phyloP scores from a whole-genome alignment of 139 green algal species.

The Asterochloris sp. region DNA sequence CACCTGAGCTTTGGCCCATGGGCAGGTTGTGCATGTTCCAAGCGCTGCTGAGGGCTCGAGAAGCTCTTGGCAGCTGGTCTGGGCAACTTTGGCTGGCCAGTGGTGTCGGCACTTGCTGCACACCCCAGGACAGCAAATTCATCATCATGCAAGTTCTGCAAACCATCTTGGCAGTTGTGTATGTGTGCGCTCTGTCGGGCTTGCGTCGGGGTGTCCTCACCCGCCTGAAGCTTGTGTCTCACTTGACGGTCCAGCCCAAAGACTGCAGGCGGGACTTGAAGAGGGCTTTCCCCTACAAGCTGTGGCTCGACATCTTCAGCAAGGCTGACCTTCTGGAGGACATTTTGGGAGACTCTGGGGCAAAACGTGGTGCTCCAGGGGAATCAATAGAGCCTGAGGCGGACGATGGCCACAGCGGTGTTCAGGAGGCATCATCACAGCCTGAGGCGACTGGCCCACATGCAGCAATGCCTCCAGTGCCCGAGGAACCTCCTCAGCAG shows the following conservation, averaged over 20 bases:
- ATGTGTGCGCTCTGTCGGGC: not conserved
- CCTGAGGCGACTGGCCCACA: not conserved
- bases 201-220: not conserved
- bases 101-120: not conserved
- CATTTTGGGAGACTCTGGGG: not conserved
- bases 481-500: not conserved
- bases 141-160: not conserved
- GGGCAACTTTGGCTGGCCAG: no score
- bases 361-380: not conserved
- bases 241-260: not conserved
- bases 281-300: slow-evolving; percentile 64
- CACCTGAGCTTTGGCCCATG: no score
- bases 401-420: not conserved
- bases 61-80: no score
- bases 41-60: no score
- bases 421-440: not conserved
- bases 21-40: no score
- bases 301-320: slow-evolving; percentile 91
- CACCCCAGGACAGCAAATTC: slow-evolving; percentile 9
- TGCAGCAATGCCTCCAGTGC: not conserved
- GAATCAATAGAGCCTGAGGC: not conserved
- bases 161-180: not conserved
- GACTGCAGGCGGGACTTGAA: slow-evolving; percentile 45
- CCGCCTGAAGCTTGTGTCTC: not conserved
- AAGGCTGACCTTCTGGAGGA: slow-evolving; percentile 84